These are phyloP conservation scores for Tillandsia fasciculata DNA, from an alignment of 176 grass and related monocot genomes.

Conservation along the genomic window DNA sequence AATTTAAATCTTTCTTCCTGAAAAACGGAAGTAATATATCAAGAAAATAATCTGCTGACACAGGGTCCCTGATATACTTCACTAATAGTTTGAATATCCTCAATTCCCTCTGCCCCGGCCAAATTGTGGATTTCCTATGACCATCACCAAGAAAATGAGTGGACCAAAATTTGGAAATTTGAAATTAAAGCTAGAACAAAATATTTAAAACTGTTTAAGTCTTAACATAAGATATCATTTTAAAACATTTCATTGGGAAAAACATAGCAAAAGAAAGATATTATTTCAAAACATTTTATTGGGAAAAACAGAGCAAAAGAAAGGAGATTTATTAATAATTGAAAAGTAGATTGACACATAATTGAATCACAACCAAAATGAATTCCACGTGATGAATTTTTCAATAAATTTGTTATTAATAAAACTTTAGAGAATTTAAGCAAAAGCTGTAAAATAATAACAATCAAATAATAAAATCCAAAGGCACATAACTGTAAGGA, in stretches of 20 bases:
- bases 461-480: not conserved
- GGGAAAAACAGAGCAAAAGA: not conserved
- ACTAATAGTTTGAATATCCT: slow-evolving; percentile 76
- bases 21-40: slow-evolving; percentile 85
- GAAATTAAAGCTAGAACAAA: not conserved
- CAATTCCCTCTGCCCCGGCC: slow-evolving; percentile 62
- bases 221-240: not conserved
- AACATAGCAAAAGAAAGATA: not conserved
- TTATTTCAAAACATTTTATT: not conserved
- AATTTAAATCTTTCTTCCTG: slow-evolving; percentile 53
- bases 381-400: too few species aligned
- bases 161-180: not conserved
- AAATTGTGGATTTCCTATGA: slow-evolving; percentile 59
- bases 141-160: slow-evolving; percentile 6
- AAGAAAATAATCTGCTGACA: slow-evolving; percentile 39
- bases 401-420: too few species aligned
- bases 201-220: not conserved
- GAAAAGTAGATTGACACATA: too few species aligned
- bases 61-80: slow-evolving; percentile 53
- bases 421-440: too few species aligned
- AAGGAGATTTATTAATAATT: not conserved
- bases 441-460: too few species aligned
- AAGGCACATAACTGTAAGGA: not conserved
- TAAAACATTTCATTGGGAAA: not conserved
- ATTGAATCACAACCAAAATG: too few species aligned